These are phyloP conservation scores for Boletellus ananas DNA, from an alignment of 768 basidiomycete species.

Conservation along the genomic window DNA sequence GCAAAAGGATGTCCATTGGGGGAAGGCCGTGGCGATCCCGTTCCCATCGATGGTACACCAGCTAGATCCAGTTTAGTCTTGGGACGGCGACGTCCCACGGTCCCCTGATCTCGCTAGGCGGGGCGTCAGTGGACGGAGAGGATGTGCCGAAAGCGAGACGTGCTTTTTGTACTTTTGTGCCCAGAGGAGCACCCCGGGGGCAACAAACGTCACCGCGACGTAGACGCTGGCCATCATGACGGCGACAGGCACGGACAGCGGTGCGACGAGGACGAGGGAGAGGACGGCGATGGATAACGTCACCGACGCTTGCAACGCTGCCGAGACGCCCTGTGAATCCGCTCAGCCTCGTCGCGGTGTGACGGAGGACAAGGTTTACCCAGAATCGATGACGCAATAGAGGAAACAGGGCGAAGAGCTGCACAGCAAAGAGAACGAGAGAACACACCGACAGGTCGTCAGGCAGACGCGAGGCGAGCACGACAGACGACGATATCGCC, in stretches of 20 bases:
- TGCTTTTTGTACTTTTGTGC: constrained; percentile 87
- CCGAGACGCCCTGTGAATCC: constrained; percentile 44
- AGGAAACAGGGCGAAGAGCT: constrained; percentile 82
- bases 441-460: constrained; percentile 87
- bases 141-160: constrained; percentile 26
- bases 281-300: constrained; percentile 51
- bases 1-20: constrained; percentile 10
- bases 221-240: constrained; percentile 50
- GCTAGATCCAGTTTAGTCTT: constrained; percentile 47
- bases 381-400: constrained; percentile 70
- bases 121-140: constrained; percentile 12
- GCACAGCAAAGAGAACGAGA: constrained; percentile 78
- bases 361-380: constrained; percentile 37
- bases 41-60: constrained; percentile 21
- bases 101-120: constrained; percentile 76
- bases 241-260: constrained; percentile 54
- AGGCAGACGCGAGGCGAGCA: constrained; percentile 84
- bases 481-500: constrained; percentile 87
- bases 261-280: constrained; percentile 49
- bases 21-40: constrained; percentile 27
- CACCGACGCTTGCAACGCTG: constrained; percentile 43
- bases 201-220: constrained; percentile 61
- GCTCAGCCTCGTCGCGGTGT: constrained; percentile 9
- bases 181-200: constrained; percentile 75
- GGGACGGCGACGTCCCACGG: constrained; percentile 90